Evolutionary conservation across 495 filamentous ascomycete genomes (phyloP), one percentile per base, ranked within the genome.

Genomic region (Talaromyces wortmannii): DNA sequence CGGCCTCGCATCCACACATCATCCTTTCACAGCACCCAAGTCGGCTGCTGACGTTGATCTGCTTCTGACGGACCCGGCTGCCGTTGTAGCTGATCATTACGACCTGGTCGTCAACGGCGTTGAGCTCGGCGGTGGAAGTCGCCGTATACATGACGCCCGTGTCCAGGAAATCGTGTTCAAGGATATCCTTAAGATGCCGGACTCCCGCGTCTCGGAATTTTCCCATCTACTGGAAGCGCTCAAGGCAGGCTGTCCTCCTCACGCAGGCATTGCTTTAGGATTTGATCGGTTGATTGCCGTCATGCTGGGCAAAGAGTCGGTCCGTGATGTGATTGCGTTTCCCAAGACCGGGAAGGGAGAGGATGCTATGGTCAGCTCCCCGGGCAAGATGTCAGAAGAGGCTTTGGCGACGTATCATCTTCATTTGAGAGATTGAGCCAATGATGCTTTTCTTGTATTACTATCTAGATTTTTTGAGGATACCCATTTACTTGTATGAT

Each of bases 61-160:
- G 2, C 81, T 97, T 8, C 69, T 79, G 16, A 84, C 81, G 5
- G 77, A 90, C 52, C 95, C 94, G 2, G 75, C 87, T 8, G 70
- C 79, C 55, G 91, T 80, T 0, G 79, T 77, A 40, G 92, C 82
- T 1, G 91, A 95, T 64, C 89, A 95, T 66, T 98, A 95, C 67
- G 94, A 98, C 63, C 79, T 98, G 13, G 94, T 98, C 11, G 81
- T 97, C 55, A 98, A 98, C 64, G 94, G 94, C 13, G 83, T 96
- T 12, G 94, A 98, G 68, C 79, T 98, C 30, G 94, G 94, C 44
- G 94, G 94, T 11, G 94, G 94, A 8, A 95, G 89, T 67, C 81
- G 88, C 10, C 90, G 94, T 77, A 97, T 97, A 55, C 94, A 98
- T 71, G 79, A 89, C 62, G 84, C 90, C 7, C 78, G 78, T 33